Base-by-base conservation (phyloP, 2,329 filamentous ascomycete species). In the Macrophomina pseudophaseolina region DNA sequence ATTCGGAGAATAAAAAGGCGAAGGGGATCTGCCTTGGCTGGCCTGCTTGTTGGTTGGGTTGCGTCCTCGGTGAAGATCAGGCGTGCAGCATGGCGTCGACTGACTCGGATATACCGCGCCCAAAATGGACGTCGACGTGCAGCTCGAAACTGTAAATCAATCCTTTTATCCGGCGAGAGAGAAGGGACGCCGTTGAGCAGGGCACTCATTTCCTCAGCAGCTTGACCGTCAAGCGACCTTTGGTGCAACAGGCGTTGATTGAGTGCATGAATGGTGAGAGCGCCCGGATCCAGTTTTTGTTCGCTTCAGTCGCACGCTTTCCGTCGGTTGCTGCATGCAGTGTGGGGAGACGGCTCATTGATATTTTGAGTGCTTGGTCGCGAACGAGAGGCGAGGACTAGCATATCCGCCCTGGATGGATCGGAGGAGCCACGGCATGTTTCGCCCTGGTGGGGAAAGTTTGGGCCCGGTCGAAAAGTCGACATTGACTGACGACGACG, bases 91-190 rank as follows among this genome's bases (percentile, higher is more conserved):
- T 33, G 49, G 23, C 28, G 44, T 18, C 5, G 40, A 51, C 58
- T 62, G 58, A 62, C 58, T 62, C 58, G 58, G 18, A 12, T 46
- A 59, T 59, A 32, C 35, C 54, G 58, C 44, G 58, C 58, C 46
- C 58, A 40, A 62, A 35, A 49, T 49, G 58, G 14, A 28, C n/a
- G 58, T 49, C 44, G 52, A 9, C 5, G 32, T 40, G 42, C 16
- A 28, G 16, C 52, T 54, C 52, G 52, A 38, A 38, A 23, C 32
- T 23, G 52, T 38, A 32, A 52, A 52, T 33, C 49, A 14, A 5
- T 14, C 16, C 11, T n/a, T 52, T 52, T 32, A 32, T 32, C 11
- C 49, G 28, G 16, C 42, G 42, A 44, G 11, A 44, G 12, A 16
- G 7, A 44, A 44, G 11, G 11, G 42, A 14, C 42, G 16, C 42